Evolutionary conservation across 208 protist genomes (phyloP).

Genomic region (Leishmania mexicana): DNA sequence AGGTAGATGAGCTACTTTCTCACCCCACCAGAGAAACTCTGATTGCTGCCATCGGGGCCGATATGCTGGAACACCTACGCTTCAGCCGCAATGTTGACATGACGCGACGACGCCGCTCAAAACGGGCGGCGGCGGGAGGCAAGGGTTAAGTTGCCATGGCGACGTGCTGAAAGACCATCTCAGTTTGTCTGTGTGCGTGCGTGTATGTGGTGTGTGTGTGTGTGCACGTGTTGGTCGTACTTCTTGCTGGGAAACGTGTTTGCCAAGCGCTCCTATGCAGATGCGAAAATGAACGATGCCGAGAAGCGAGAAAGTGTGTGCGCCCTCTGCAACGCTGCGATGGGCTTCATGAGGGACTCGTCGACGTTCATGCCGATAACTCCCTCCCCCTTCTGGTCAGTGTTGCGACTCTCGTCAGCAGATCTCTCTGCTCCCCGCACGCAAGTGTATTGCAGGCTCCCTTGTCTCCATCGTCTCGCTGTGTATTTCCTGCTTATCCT

Average conservation of each 20-base stretch:
- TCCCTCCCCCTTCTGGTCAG: background rate
- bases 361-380: background rate
- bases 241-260: background rate
- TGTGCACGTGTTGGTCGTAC: background rate
- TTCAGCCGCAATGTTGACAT: conserved; percentile 4
- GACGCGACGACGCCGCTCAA: conserved; percentile 4
- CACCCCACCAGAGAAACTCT: conserved; percentile 12
- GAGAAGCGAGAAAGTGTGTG: too few relatives aligned
- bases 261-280: background rate
- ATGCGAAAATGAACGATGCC: too few relatives aligned
- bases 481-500: background rate
- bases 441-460: background rate
- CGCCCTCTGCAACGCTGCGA: background rate
- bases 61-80: conserved; percentile 25
- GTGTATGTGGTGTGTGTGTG: background rate
- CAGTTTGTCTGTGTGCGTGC: background rate
- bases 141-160: background rate
- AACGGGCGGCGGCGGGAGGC: background rate
- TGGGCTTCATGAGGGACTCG: background rate
- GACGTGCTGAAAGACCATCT: background rate
- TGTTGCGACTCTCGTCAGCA: background rate
- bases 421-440: background rate
- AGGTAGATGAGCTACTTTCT: conserved; percentile 15
- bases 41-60: conserved; percentile 14
- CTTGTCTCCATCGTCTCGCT: background rate